Evolutionary conservation across 345 rosid genomes (phyloP), one percentile per base, ranked within the genome.

Genomic region (Sonneratia caseolaris): DNA sequence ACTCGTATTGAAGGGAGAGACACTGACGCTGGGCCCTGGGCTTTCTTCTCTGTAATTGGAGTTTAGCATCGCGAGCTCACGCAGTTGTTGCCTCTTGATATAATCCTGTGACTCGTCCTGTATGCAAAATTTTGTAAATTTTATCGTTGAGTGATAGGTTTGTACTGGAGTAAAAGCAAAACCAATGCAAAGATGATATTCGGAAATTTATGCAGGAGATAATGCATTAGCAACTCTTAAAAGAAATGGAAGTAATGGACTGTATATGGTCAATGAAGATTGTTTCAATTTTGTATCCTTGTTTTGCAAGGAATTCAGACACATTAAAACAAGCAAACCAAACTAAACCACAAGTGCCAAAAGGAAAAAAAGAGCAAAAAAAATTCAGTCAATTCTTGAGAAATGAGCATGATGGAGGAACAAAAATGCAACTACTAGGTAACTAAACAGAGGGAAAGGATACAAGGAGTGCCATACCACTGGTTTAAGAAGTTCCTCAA

Each of bases 71-170:
- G 99, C 99, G n/a, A 95, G 83, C 77, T 95, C 97, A 36, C 97
- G 91, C 79, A 95, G 61, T 77, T 95, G 99, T 81, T 95, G 99
- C 82, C 97, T 90, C 88, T 92, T 92, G 51, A 92, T 90, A 82
- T 78, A 86, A 75, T 95, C 99, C 73, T 95, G 94, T 0, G 99
- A 90, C 78, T 95, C 99, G 51, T 95, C 99, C 99, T 95, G 88
- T 81, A 72, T 13, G 55, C 24, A 0, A 38, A 42, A 42, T n/a
- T 40, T 1, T 14, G 18, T 42, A 42, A 5, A 42, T 42, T 42
- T 42, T 42, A 42, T 9, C 2, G 45, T 42, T 42, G 10, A 42
- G 45, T 5, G 10, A 42, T 42, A 42, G 45, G 45, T 42, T 42
- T 42, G 45, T 42, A 5, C 45, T 1, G 32, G 45, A 42, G 45